Conservation (phyloP, 129 eudicot species). For the Cynara cardunculus region DNA sequence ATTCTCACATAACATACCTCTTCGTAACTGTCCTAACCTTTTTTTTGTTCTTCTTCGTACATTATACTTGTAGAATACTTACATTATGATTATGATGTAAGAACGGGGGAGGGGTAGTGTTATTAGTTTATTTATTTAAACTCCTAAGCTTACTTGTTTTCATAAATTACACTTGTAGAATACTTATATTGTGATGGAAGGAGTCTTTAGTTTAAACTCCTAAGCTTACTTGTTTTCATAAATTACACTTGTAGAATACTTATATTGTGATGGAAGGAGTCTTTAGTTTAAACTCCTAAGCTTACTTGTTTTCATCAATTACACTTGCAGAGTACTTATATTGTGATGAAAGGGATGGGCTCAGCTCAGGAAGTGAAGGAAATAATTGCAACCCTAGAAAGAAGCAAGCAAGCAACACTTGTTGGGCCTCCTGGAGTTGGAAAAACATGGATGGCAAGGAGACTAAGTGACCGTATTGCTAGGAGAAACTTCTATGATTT, state of each 20-base stretch:
- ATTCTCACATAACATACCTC: no score
- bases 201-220: no score
- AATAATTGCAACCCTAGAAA: neutral
- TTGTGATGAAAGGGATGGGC: neutral
- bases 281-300: neutral
- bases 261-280: neutral
- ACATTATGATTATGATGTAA: no score
- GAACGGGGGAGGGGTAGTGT: no score
- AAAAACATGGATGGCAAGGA: conserved; percentile 46
- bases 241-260: conserved; percentile 4
- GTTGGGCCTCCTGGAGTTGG: conserved; percentile 40
- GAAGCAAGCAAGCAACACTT: neutral
- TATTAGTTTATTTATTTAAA: no score
- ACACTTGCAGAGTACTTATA: conserved; percentile 5
- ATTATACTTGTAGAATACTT: no score
- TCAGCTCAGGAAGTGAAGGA: neutral
- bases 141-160: neutral
- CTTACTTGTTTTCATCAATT: neutral
- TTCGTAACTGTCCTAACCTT: no score
- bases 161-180: conserved; percentile 3
- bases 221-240: neutral
- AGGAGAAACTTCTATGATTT: neutral
- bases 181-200: neutral
- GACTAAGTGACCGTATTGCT: conserved; percentile 14
- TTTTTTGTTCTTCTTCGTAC: no score